A percentile compares a stretch with the other conserved stretches of the same genome.
phyloP scores from a whole-genome alignment of 2,329 filamentous ascomycete genomes.

The Aspergillus ochraceus region DNA sequence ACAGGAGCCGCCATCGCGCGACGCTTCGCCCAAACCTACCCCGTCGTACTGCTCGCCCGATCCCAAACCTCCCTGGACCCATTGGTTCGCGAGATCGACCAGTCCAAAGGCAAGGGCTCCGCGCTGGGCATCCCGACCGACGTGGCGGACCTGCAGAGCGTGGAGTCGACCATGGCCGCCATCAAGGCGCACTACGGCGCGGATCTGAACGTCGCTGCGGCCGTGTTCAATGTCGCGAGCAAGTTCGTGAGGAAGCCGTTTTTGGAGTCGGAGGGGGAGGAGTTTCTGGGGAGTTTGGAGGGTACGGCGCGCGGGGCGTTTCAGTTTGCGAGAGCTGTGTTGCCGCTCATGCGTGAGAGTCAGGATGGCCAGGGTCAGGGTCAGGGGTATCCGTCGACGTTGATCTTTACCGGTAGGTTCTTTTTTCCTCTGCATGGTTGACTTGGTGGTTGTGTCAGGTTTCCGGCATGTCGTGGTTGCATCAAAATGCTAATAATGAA shows the following conservation, averaged over 20 bases:
- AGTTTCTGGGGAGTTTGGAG: constrained; percentile 22
- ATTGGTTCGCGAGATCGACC: constrained; percentile 69
- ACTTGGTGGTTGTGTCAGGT: too few relatives aligned
- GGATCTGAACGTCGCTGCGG: constrained; percentile 34
- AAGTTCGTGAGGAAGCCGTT: constrained; percentile 28
- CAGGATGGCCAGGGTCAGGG: constrained; percentile 33
- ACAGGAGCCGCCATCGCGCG: constrained; percentile 43
- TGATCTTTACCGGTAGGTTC: constrained; percentile 50
- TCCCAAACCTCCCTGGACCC: constrained; percentile 63
- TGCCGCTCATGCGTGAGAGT: constrained; percentile 46
- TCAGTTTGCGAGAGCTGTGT: constrained; percentile 50
- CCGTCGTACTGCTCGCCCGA: constrained; percentile 73
- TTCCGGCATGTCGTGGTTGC: too few relatives aligned
- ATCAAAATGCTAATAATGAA: too few relatives aligned
- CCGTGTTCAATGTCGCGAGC: constrained; percentile 55
- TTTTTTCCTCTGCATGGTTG: too few relatives aligned
- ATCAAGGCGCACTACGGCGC: constrained; percentile 14
- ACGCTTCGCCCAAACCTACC: constrained; percentile 65
- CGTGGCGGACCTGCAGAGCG: constrained; percentile 52
- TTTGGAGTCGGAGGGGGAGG: constrained; percentile 26
- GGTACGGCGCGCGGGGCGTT: constrained; percentile 47
- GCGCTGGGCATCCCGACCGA: constrained; percentile 72
- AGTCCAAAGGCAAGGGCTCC: constrained; percentile 56
- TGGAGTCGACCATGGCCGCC: constrained; percentile 35
- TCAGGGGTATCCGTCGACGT: constrained; percentile 45